These are phyloP conservation scores for Coix lacrymajobi DNA, from an alignment of 176 grass and related monocot species.

Conservation along the genomic window DNA sequence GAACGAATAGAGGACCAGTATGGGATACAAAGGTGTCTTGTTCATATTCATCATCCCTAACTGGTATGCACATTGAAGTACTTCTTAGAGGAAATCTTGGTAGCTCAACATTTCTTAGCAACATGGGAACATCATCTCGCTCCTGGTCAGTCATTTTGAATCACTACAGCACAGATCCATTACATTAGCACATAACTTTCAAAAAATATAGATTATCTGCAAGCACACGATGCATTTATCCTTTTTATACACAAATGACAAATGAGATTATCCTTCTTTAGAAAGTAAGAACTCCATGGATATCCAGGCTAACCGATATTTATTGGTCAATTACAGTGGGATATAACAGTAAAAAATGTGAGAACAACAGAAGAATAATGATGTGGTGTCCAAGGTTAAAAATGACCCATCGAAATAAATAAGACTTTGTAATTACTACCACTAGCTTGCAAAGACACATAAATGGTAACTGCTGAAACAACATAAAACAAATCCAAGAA, in stretches of 20 bases:
- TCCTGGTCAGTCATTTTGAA: constrained; percentile 64
- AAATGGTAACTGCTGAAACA: background rate
- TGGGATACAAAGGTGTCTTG: constrained; percentile 51
- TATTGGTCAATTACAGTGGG: background rate
- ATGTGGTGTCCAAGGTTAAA: background rate
- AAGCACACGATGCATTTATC: background rate
- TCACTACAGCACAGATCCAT: constrained; percentile 24
- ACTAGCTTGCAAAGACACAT: background rate
- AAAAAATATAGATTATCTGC: background rate
- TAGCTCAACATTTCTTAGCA: constrained; percentile 58
- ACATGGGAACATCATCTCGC: constrained; percentile 68
- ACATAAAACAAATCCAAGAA: background rate
- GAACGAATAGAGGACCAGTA: constrained; percentile 63
- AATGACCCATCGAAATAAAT: background rate
- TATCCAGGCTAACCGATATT: background rate
- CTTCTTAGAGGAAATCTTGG: constrained; percentile 66
- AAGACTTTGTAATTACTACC: background rate
- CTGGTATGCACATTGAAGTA: constrained; percentile 79
- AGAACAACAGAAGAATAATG: background rate
- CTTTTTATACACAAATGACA: background rate
- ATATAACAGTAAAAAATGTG: background rate
- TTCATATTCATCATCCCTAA: constrained; percentile 45
- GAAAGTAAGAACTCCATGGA: background rate
- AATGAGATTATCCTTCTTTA: background rate
- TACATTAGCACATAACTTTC: background rate